These are phyloP conservation scores for Jatropha curcas DNA, from an alignment of 345 rosid genomes.

Conservation along the genomic window DNA sequence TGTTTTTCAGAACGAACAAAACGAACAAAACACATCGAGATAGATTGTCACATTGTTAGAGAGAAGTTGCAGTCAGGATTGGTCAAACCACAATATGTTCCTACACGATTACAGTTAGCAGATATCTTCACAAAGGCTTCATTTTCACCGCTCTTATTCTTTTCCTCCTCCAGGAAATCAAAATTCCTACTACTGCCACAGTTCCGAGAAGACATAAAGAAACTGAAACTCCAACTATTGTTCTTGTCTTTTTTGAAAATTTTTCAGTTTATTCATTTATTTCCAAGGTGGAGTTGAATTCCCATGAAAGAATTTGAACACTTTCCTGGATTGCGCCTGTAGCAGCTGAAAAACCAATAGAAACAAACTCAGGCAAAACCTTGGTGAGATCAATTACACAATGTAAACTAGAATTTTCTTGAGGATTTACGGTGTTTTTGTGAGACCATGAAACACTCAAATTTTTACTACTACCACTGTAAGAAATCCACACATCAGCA, in stretches of 20 bases:
- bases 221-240: slow-evolving; percentile 18
- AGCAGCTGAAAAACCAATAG: slow-evolving; percentile 41
- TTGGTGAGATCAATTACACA: slow-evolving; percentile 24
- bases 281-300: slow-evolving; percentile 36
- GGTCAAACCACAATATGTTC: neutral
- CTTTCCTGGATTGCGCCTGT: slow-evolving; percentile 10
- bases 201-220: slow-evolving; percentile 15
- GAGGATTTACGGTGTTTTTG: neutral
- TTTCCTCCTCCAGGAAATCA: slow-evolving; percentile 9
- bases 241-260: neutral
- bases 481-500: slow-evolving; percentile 28
- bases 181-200: neutral
- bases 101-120: neutral
- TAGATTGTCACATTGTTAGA: too few species aligned
- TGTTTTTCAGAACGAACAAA: too few species aligned
- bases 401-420: slow-evolving; percentile 29
- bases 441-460: slow-evolving; percentile 37
- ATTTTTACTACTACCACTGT: slow-evolving; percentile 32
- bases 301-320: slow-evolving; percentile 32
- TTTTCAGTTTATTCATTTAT: neutral
- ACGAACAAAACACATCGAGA: too few species aligned
- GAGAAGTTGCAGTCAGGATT: neutral
- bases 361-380: slow-evolving; percentile 37
- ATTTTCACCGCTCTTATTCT: too few species aligned
- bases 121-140: neutral